Evolutionary conservation across 208 protist genomes (phyloP), one percentile per base, ranked within the genome.

Genomic region (Wallacemonas rigidus): DNA sequence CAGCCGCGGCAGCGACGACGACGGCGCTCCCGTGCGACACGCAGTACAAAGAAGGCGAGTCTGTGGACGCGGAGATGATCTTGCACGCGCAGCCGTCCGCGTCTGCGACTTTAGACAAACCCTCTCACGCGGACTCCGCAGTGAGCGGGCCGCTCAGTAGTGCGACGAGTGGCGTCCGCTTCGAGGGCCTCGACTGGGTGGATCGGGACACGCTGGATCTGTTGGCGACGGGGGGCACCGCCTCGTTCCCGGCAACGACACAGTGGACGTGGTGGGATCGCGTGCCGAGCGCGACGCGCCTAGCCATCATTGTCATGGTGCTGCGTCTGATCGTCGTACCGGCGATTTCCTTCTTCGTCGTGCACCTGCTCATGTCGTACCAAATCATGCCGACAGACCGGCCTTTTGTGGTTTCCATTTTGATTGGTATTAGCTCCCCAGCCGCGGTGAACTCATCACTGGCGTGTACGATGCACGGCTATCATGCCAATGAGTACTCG

Each of bases 381-480:
- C 58, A 73, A 15, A n/a, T 89, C 36, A 80, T 93, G 70, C 78
- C 83, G 3, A 77, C 60, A 39, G 79, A 91, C 54, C 74, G 69
- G 15, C 81, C 86, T 0, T 91, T 91, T 58, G 58, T 93, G 15
- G 63, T 93, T 5, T 74, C 82, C 17, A 88, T 91, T 67, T 72
- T 93, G 38, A 70, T 93, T 7, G 80, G 81, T 14, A 74, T 81
- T 64, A 84, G 77, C 64, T 90, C 88, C 9, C 88, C 88, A 15
- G 76, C 88, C 2, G 83, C 86, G 1, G 82, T 91, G 5, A 91
- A 93, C 71, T 78, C 83, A 38, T 90, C 83, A 5, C 79, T 89
- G 36, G 81, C 92, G 56, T 91, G 83, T 78, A 76, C 82, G 39
- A 82, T 88, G 73, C 76, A 90, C 70, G 71, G 64, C 53, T 92